A percentile compares a stretch with the other conserved stretches of the same genome.
phyloP scores from a whole-genome alignment of 257 asterid genomes.

The Solanum medicagineum region DNA sequence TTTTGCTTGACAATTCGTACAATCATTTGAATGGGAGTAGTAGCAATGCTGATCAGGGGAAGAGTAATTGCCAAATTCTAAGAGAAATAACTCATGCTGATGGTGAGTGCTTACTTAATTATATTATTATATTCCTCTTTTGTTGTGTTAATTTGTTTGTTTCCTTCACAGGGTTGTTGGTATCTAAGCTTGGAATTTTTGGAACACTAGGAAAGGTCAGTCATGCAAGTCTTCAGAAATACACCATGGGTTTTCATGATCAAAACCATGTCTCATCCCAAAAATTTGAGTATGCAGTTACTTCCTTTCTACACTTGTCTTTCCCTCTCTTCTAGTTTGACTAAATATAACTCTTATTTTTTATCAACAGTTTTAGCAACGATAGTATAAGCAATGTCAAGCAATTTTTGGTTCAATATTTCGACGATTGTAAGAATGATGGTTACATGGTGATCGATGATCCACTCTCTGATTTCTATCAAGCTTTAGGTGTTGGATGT shows the following conservation, averaged over 20 bases:
- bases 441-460: slow-evolving; percentile 42
- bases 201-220: slow-evolving; percentile 48
- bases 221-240: slow-evolving; percentile 47
- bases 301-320: not conserved
- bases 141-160: not conserved
- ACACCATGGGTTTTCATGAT: slow-evolving; percentile 9
- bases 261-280: slow-evolving; percentile 21
- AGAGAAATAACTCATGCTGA: slow-evolving; percentile 43
- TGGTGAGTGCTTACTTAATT: slow-evolving; percentile 17
- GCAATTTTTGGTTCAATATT: slow-evolving; percentile 46
- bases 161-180: slow-evolving; percentile 18
- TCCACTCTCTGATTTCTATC: slow-evolving; percentile 40
- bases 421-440: slow-evolving; percentile 34
- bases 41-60: not conserved
- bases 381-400: slow-evolving; percentile 38
- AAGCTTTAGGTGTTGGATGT: slow-evolving; percentile 42
- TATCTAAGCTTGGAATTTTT: slow-evolving; percentile 45
- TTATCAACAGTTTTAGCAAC: slow-evolving; percentile 25
- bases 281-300: slow-evolving; percentile 42
- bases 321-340: not conserved
- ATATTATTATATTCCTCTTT: not conserved
- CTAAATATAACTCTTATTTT: not conserved
- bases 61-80: slow-evolving; percentile 31
- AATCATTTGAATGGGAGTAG: not conserved
- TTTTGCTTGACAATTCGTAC: not conserved